Evolutionary conservation across 2,329 filamentous ascomycete species (phyloP).

Genomic region (Fusarium temperatum): DNA sequence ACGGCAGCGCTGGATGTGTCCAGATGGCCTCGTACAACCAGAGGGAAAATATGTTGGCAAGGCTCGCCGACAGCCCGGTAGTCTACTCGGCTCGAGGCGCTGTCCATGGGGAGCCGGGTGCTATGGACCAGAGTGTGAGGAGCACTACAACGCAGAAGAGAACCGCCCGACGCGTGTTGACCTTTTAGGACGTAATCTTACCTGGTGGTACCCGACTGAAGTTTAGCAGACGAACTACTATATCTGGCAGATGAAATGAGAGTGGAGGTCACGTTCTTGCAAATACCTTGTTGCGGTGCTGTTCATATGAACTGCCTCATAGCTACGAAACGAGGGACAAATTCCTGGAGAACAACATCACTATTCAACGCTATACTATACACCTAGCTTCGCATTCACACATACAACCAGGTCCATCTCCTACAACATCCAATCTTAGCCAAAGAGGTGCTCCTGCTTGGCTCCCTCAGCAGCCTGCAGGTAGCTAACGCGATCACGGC

Average conservation of each 20-base stretch:
- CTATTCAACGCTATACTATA: neutral
- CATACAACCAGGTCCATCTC: neutral
- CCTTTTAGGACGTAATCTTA: fast-evolving
- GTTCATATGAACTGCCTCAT: neutral
- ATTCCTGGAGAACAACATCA: neutral
- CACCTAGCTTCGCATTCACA: neutral
- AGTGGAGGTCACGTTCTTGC: neutral
- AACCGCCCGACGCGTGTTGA: neutral
- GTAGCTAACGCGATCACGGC: conserved; percentile 58
- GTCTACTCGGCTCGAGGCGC: neutral
- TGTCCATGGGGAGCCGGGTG: neutral
- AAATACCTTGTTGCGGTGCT: neutral
- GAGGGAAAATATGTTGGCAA: neutral
- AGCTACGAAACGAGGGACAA: neutral
- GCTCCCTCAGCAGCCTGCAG: conserved; percentile 53
- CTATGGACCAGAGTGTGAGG: neutral
- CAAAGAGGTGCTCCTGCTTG: conserved; percentile 54
- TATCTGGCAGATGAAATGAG: neutral
- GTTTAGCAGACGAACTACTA: neutral
- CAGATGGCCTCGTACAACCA: neutral
- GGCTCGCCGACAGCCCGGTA: neutral
- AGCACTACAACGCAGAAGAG: neutral
- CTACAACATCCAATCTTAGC: conserved; percentile 5
- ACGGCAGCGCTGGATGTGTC: neutral
- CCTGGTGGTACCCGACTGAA: neutral